These are phyloP conservation scores for Erysimum cheiranthoides DNA, from an alignment of 345 rosid species.

Conservation along the genomic window DNA sequence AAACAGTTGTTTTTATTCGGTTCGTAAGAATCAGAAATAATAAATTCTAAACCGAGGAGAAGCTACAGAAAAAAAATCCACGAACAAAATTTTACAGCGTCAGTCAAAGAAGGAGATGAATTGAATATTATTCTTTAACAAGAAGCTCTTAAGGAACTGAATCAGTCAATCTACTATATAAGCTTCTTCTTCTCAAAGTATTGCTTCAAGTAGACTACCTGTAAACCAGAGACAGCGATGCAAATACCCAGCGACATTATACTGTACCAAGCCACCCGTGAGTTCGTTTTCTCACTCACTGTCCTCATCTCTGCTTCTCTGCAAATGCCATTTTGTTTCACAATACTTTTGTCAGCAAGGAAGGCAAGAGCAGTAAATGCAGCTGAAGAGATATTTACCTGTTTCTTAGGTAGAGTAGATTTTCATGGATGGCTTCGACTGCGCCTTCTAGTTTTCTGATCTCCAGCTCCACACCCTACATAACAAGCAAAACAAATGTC, in stretches of 20 bases:
- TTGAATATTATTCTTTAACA: constrained; percentile 27
- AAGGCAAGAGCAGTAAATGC: not conserved
- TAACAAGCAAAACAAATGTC: constrained; percentile 8
- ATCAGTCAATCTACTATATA: constrained; percentile 47
- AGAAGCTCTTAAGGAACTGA: not conserved
- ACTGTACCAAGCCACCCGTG: constrained; percentile 77
- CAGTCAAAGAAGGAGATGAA: constrained; percentile 19
- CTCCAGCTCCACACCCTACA: constrained; percentile 94
- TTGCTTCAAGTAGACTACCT: constrained; percentile 77
- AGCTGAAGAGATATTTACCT: constrained; percentile 50
- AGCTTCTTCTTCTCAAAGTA: constrained; percentile 95
- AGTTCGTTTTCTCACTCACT: constrained; percentile 75
- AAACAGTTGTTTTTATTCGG: not conserved
- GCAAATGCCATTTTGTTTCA: constrained; percentile 29
- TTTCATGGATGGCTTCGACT: constrained; percentile 85
- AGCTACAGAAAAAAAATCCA: constrained; percentile 9
- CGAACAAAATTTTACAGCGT: constrained; percentile 26
- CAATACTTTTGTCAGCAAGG: not conserved
- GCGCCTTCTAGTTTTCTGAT: constrained; percentile 87
- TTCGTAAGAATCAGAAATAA: not conserved
- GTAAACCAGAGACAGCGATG: constrained; percentile 67
- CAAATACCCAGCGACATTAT: constrained; percentile 82
- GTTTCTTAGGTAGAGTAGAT: constrained; percentile 66
- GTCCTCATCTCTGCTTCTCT: constrained; percentile 93
- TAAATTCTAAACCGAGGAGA: constrained; percentile 7